phyloP scores from a whole-genome alignment of 2,329 filamentous ascomycete genomes.

The Ophiostoma piceae region DNA sequence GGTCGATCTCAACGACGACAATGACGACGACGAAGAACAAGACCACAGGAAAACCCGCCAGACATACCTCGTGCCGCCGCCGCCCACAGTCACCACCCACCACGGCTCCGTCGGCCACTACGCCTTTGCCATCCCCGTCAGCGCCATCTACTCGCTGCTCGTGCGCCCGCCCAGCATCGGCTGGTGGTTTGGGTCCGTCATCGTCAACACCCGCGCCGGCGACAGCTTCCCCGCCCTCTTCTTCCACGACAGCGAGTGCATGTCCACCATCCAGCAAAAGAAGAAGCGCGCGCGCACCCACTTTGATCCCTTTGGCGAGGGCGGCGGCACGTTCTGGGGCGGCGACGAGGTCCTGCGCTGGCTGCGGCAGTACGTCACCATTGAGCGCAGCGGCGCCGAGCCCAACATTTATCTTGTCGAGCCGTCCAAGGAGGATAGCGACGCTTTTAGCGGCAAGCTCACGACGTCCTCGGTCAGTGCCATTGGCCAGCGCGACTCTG shows the following conservation, averaged over 20 bases:
- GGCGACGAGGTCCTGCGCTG: conserved; percentile 92
- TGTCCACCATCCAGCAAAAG: conserved; percentile 90
- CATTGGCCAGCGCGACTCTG: conserved; percentile 40
- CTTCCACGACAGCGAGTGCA: conserved; percentile 95
- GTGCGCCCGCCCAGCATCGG: conserved; percentile 88
- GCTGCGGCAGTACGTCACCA: conserved; percentile 74
- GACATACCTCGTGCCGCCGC: conserved; percentile 84
- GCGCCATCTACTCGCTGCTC: conserved; percentile 82
- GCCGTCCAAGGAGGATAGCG: conserved; percentile 69
- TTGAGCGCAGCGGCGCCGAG: conserved; percentile 81
- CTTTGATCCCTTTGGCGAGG: conserved; percentile 85
- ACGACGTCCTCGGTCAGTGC: conserved; percentile 43
- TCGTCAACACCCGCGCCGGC: conserved; percentile 85
- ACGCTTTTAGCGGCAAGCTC: conserved; percentile 67
- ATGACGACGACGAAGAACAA: conserved; percentile 43
- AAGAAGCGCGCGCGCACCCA: conserved; percentile 76
- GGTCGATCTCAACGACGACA: conserved; percentile 72
- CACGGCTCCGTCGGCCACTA: conserved; percentile 69
- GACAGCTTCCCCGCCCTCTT: conserved; percentile 94
- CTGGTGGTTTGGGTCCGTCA: conserved; percentile 96
- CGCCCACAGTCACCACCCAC: conserved; percentile 77
- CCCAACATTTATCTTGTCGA: conserved; percentile 89
- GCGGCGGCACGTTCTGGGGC: conserved; percentile 91
- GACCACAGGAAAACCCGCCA: conserved; percentile 56
- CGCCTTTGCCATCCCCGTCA: conserved; percentile 85